phyloP scores from a whole-genome alignment of 2,329 filamentous ascomycete genomes.

The Alternaria sp. region DNA sequence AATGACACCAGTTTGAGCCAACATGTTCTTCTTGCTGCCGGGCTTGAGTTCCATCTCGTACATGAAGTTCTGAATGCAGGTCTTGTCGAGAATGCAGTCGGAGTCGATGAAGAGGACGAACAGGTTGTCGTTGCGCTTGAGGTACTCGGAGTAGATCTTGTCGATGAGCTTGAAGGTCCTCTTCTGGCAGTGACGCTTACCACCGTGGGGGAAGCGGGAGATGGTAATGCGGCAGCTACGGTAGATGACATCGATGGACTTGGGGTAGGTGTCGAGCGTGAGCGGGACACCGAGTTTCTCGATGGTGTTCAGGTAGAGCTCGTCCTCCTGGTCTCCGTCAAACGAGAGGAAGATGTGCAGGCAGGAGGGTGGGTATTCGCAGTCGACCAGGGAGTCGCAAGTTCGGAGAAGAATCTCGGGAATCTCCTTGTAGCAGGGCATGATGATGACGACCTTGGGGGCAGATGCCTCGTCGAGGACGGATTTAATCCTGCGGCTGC shows the following conservation, averaged over 20 bases:
- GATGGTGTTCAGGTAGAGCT: conserved; percentile 86
- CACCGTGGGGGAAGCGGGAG: conserved; percentile 89
- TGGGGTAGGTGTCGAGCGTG: conserved; percentile 78
- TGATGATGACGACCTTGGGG: conserved; percentile 93
- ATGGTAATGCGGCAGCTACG: conserved; percentile 83
- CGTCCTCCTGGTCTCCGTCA: conserved; percentile 87
- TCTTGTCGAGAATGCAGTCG: conserved; percentile 89
- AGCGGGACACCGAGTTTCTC: conserved; percentile 82
- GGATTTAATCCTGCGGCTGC: conserved; percentile 80
- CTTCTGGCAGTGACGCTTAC: conserved; percentile 94
- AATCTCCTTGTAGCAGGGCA: conserved; percentile 95
- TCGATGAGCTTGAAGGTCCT: conserved; percentile 92
- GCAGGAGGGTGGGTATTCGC: conserved; percentile 90
- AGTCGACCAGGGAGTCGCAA: conserved; percentile 88
- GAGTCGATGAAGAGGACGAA: conserved; percentile 98
- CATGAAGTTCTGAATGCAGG: conserved; percentile 96
- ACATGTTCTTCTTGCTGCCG: conserved; percentile 87
- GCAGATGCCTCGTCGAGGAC: conserved; percentile 83
- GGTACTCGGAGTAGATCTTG: conserved; percentile 85
- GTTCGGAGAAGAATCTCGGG: conserved; percentile 83
- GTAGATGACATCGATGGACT: conserved; percentile 89
- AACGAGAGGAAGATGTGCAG: conserved; percentile 96
- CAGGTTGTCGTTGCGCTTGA: conserved; percentile 85
- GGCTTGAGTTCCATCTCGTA: conserved; percentile 98
- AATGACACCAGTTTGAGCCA: conserved; percentile 97